Percentiles rank a stretch among this genome's conserved stretches.
Conservation (phyloP, 306 rosid genomes). For the Lithocarpus polystachyus region DNA sequence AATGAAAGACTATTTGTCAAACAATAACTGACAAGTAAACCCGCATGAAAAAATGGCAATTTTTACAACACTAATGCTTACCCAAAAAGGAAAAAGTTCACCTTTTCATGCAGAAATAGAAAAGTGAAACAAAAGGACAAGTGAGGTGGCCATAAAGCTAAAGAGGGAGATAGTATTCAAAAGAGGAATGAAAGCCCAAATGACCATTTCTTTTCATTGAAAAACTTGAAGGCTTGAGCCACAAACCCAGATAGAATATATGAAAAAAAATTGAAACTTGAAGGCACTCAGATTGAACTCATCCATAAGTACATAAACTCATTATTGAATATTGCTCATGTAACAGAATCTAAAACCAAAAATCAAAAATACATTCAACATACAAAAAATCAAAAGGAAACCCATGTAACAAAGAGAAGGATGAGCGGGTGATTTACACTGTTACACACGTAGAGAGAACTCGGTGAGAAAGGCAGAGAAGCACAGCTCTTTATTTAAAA, state of each 20-base stretch:
- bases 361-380: too few relatives aligned
- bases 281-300: constrained; percentile 30
- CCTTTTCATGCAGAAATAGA: constrained; percentile 11
- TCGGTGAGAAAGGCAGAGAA: too few relatives aligned
- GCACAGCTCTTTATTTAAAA: too few relatives aligned
- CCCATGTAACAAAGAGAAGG: too few relatives aligned
- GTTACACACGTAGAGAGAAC: too few relatives aligned
- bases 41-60: constrained; percentile 13
- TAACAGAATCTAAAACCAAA: too few relatives aligned
- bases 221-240: constrained; percentile 10
- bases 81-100: constrained; percentile 12
- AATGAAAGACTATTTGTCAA: background rate
- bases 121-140: constrained; percentile 14
- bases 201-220: constrained; percentile 21
- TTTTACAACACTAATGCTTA: constrained; percentile 4
- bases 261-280: constrained; percentile 13
- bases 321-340: too few relatives aligned
- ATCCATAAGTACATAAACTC: too few relatives aligned
- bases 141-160: constrained; percentile 14
- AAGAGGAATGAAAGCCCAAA: constrained; percentile 21
- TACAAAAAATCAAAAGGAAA: too few relatives aligned
- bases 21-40: constrained; percentile 4
- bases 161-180: background rate
- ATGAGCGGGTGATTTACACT: too few relatives aligned
- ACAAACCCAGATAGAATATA: constrained; percentile 24